A percentile compares a stretch with the other conserved stretches of the same genome.
phyloP scores from a whole-genome alignment of 306 rosid species.

The barrel medic (Medicago truncatula) region MtrunA17r5.0-ANR NC_053045.1:57824001-57824500 shows the following conservation, averaged over 20 bases:
- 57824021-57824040: constrained; percentile 91
- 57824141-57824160: neutral
- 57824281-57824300: constrained; percentile 26
- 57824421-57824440: constrained; percentile 28
- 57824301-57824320: neutral
- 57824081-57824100: neutral
- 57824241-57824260: neutral
- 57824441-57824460: neutral
- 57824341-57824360: constrained; percentile 9
- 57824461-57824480: constrained; percentile 9
- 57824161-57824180: constrained; percentile 13
- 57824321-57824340: neutral
- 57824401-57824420: constrained; percentile 14
- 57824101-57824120: constrained; percentile 27
- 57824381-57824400: constrained; percentile 17
- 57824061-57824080: constrained; percentile 31
- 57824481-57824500: constrained; percentile 63
- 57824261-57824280: constrained; percentile 2
- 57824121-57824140: constrained; percentile 26
- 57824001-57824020: constrained; percentile 85
- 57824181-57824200: neutral
- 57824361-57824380: constrained; percentile 21
- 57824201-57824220: constrained; percentile 26
- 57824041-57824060: constrained; percentile 68
- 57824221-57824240: neutral